Evolutionary conservation across 345 rosid genomes (phyloP).

Genomic region (Erucastrum elatum): DNA sequence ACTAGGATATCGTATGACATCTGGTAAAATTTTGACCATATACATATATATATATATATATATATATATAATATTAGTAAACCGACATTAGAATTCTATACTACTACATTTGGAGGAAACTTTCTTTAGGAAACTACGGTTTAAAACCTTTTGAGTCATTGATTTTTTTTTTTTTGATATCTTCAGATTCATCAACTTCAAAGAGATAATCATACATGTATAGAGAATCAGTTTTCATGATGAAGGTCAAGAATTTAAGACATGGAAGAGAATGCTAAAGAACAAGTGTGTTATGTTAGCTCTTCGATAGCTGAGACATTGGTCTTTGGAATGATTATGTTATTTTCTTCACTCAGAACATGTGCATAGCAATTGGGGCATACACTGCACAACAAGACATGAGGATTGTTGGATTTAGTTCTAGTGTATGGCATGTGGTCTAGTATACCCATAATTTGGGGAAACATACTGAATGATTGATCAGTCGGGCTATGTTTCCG

Average conservation of each 20-base stretch:
- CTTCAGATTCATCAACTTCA: conserved; percentile 77
- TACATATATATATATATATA: too few relatives aligned
- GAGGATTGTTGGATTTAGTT: background rate
- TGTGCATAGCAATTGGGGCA: conserved; percentile 93
- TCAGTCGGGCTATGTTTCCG: conserved; percentile 93
- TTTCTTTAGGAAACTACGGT: background rate
- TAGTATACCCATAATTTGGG: background rate
- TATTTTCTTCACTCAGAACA: conserved; percentile 70
- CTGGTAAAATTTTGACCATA: background rate
- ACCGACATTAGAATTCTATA: background rate
- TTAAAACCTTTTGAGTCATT: background rate
- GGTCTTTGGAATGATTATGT: conserved; percentile 77
- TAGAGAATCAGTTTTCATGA: background rate
- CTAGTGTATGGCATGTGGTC: background rate
- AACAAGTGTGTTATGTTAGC: conserved; percentile 58
- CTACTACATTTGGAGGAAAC: background rate
- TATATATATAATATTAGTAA: background rate
- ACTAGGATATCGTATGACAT: conserved; percentile 3
- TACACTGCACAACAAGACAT: conserved; percentile 60
- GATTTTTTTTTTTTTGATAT: conserved; percentile 38
- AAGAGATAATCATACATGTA: conserved; percentile 88
- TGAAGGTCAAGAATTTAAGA: background rate
- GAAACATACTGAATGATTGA: conserved; percentile 83
- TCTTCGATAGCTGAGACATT: conserved; percentile 74
- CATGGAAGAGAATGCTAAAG: conserved; percentile 6